Evolutionary conservation across 345 rosid species (phyloP).

Genomic region (Brassica napus): DNA sequence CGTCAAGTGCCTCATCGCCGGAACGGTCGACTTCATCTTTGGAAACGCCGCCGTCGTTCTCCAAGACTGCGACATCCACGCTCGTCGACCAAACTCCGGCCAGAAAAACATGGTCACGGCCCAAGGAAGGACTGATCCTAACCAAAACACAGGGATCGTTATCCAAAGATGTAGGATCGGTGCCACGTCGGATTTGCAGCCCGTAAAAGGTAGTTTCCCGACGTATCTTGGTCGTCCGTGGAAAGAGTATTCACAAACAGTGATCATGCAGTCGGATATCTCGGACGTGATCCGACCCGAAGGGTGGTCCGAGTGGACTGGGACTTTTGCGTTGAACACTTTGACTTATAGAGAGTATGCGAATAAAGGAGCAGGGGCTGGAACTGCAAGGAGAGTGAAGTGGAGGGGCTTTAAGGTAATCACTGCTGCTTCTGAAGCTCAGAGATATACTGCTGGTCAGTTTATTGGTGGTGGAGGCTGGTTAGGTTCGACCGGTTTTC

Average conservation of each 20-base stretch:
- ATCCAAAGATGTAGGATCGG: constrained; percentile 83
- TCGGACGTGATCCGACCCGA: constrained; percentile 60
- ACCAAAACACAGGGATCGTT: constrained; percentile 92
- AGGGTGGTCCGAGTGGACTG: constrained; percentile 88
- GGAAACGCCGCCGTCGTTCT: constrained; percentile 65
- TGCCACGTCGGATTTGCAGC: constrained; percentile 61
- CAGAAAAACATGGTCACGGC: constrained; percentile 98
- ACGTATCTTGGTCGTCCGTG: constrained; percentile 90
- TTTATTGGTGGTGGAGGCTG: constrained; percentile 71
- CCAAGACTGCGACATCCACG: constrained; percentile 87
- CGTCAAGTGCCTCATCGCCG: constrained; percentile 60
- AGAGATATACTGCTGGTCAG: constrained; percentile 48
- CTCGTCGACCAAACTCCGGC: constrained; percentile 74
- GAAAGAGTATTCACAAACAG: constrained; percentile 88
- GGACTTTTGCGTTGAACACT: constrained; percentile 64
- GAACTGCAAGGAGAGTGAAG: constrained; percentile 60
- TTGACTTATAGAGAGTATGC: constrained; percentile 68
- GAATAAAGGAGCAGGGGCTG: constrained; percentile 76
- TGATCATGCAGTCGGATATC: constrained; percentile 71
- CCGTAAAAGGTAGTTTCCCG: constrained; percentile 58
- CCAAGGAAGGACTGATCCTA: constrained; percentile 81
- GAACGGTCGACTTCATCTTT: constrained; percentile 87
- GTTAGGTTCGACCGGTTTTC: constrained; percentile 72
- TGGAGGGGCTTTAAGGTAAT: constrained; percentile 78
- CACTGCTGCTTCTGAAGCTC: constrained; percentile 56